phyloP scores from a whole-genome alignment of 1,139 yeast genomes.

The Pichia sp. region DNA sequence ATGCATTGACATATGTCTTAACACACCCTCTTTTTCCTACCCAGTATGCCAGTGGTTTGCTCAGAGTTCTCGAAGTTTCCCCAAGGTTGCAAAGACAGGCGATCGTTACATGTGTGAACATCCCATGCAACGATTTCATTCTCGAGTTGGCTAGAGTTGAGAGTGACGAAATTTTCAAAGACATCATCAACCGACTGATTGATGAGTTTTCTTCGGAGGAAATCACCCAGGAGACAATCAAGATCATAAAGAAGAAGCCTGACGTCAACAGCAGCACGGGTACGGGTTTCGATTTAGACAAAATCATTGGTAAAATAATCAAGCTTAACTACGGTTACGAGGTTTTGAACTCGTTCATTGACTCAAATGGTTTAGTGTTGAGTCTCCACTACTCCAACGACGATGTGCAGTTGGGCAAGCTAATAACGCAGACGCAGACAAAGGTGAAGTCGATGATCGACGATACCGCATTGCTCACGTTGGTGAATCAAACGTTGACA shows the following conservation, averaged over 20 bases:
- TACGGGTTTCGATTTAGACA: slow-evolving; percentile 36
- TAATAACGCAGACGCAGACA: slow-evolving; percentile 43
- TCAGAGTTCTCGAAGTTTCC: slow-evolving; percentile 43
- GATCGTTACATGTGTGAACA: slow-evolving; percentile 68
- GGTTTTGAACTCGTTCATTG: slow-evolving; percentile 59
- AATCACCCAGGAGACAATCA: slow-evolving; percentile 41
- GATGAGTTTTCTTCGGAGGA: slow-evolving; percentile 55
- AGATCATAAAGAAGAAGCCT: slow-evolving; percentile 26
- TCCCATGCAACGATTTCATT: slow-evolving; percentile 61
- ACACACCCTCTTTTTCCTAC: slow-evolving; percentile 86
- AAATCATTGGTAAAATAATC: slow-evolving; percentile 41
- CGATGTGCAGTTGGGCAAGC: slow-evolving; percentile 42
- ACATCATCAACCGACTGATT: slow-evolving; percentile 60
- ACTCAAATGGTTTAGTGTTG: slow-evolving; percentile 66
- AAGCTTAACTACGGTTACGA: slow-evolving; percentile 53
- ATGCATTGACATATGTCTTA: slow-evolving; percentile 64
- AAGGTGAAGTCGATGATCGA: slow-evolving; percentile 49
- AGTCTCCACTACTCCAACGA: slow-evolving; percentile 46
- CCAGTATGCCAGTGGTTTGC: slow-evolving; percentile 50
- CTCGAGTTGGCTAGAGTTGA: slow-evolving; percentile 48
- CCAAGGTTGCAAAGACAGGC: slow-evolving; percentile 77
- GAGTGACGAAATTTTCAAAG: slow-evolving; percentile 63
- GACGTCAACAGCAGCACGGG: slow-evolving; percentile 17
- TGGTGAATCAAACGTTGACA: slow-evolving; percentile 41
- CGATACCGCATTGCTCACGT: slow-evolving; percentile 52